Percentiles rank a stretch among this genome's conserved stretches.
These are phyloP conservation scores for Trichosporon asahii DNA, from an alignment of 1,284 basidiomycete species.

Conservation along the genomic window DNA sequence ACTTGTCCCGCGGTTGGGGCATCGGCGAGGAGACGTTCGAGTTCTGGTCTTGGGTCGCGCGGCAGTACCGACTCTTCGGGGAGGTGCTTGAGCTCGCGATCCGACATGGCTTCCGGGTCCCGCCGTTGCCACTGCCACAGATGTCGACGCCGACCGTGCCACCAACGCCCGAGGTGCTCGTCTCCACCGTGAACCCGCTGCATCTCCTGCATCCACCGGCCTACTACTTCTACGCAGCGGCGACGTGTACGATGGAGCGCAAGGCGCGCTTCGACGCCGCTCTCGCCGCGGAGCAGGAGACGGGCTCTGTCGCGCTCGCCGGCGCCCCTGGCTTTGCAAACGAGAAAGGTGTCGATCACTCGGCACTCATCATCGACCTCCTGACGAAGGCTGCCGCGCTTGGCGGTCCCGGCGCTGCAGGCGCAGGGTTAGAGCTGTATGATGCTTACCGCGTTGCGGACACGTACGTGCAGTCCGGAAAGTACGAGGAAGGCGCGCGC, in stretches of 20 bases:
- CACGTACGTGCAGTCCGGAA: constrained; percentile 60
- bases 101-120: constrained; percentile 55
- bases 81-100: constrained; percentile 81
- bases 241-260: constrained; percentile 72
- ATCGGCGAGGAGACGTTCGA: constrained; percentile 97
- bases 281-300: constrained; percentile 56
- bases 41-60: constrained; percentile 92
- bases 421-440: constrained; percentile 72
- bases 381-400: constrained; percentile 89
- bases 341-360: constrained; percentile 84
- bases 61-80: constrained; percentile 87
- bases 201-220: constrained; percentile 77
- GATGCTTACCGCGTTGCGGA: constrained; percentile 84
- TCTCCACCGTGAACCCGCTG: constrained; percentile 46
- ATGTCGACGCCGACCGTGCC: constrained; percentile 26
- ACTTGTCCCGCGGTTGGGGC: constrained; percentile 87
- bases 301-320: constrained; percentile 35
- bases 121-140: constrained; percentile 13
- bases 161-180: constrained; percentile 41
- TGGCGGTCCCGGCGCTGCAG: constrained; percentile 59
- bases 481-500: constrained; percentile 75
- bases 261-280: constrained; percentile 63
- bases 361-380: constrained; percentile 74
- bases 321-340: constrained; percentile 61
- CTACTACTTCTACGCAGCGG: constrained; percentile 85